These are phyloP conservation scores for Gastrolobium bilobum DNA, from an alignment of 306 rosid species.

Conservation along the genomic window DNA sequence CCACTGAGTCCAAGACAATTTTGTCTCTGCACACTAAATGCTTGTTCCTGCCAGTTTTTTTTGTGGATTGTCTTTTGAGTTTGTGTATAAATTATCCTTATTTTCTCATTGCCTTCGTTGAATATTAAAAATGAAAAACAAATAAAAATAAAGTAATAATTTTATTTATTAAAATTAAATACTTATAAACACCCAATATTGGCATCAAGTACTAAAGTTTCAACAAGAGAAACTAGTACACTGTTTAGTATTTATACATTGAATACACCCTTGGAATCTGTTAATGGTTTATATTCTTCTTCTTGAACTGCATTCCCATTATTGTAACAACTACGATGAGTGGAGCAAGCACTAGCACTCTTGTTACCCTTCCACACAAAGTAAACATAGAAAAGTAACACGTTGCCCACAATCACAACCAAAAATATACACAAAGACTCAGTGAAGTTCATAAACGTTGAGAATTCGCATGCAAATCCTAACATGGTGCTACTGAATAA, in stretches of 20 bases:
- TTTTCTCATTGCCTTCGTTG: no score
- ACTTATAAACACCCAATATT: neutral
- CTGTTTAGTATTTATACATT: neutral
- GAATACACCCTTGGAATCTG: neutral
- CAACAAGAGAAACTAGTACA: neutral
- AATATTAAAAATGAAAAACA: no score
- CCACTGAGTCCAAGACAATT: constrained; percentile 3
- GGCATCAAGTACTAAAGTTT: neutral
- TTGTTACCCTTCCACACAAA: constrained; percentile 36
- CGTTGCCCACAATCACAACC: constrained; percentile 27
- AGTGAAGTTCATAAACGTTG: constrained; percentile 26
- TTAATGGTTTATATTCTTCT: neutral
- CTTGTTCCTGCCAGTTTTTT: constrained; percentile 32
- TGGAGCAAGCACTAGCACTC: neutral
- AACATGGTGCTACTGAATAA: constrained; percentile 44
- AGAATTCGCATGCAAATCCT: constrained; percentile 45
- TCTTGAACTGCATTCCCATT: neutral
- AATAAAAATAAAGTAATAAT: no score
- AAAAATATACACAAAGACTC: neutral
- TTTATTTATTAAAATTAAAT: neutral
- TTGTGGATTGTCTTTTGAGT: neutral
- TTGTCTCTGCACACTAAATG: constrained; percentile 31
- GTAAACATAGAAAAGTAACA: constrained; percentile 37
- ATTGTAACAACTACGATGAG: neutral
- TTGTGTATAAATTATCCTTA: no score